phyloP scores from a whole-genome alignment of 1,139 yeast species.

The Magnusiomyces suaveolens region DNA sequence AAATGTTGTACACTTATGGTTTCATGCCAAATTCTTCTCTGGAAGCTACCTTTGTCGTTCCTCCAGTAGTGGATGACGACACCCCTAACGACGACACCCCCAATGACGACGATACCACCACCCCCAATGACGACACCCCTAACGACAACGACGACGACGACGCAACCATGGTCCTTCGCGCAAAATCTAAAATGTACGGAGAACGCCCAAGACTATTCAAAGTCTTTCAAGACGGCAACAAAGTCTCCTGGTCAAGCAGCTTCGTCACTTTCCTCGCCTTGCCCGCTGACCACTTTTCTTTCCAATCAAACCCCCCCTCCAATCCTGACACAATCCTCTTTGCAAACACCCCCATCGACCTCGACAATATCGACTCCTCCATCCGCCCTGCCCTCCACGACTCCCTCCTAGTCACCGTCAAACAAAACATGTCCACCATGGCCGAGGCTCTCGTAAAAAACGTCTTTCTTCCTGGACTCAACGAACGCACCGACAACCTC shows the following conservation, averaged over 20 bases:
- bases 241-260: constrained; percentile 7
- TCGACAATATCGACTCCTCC: neutral
- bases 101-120: constrained; percentile 10
- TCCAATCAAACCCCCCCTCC: neutral
- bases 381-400: too few relatives aligned
- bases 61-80: constrained; percentile 17
- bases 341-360: neutral
- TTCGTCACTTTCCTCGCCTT: constrained; percentile 9
- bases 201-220: constrained; percentile 8
- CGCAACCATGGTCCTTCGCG: constrained; percentile 14
- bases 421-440: too few relatives aligned
- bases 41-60: constrained; percentile 17
- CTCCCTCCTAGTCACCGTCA: too few relatives aligned
- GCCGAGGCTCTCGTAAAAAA: too few relatives aligned
- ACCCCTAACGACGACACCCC: constrained; percentile 15
- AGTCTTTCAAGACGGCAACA: neutral
- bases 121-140: constrained; percentile 15
- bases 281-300: constrained; percentile 8
- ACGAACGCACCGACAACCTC: too few relatives aligned
- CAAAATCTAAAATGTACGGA: constrained; percentile 12
- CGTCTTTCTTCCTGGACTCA: too few relatives aligned
- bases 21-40: constrained; percentile 26
- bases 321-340: neutral
- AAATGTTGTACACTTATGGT: constrained; percentile 35
- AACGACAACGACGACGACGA: constrained; percentile 12